Base-by-base conservation (phyloP, 176 grass and related monocot species). In the Poa annua region DNA sequence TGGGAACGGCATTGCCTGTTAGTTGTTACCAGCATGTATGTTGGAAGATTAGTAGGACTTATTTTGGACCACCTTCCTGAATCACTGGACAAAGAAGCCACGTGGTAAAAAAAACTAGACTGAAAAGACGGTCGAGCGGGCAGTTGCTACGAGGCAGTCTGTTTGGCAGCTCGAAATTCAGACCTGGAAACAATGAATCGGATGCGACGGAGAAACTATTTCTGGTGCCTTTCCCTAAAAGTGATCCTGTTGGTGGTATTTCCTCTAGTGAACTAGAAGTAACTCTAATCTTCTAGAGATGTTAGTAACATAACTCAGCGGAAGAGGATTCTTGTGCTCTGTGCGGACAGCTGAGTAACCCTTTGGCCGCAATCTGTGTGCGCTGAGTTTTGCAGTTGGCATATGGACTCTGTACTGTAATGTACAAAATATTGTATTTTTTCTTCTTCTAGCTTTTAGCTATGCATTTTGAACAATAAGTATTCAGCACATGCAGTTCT, bases 1-100 rank as follows among this genome's bases (percentile, higher is more conserved):
- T 68, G 48, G 76, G 24, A 90, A 90, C 21, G 85, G 85, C 69
- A 83, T 80, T 76, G 52, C 80, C 57, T 76, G 52, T 80, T 90
- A 84, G 39, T 60, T 25, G 32, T 73, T 80, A 53, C 69, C 14
- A 64, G 32, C 2, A 66, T 9, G 66, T 54, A 73, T 60, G 29
- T 62, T 78, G 59, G 80, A 76, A 80, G 71, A 35, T 71, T 77
- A 76, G 64, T 20, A 74, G 62, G 74, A 67, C 20, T 64, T 64
- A 62, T 85, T 85, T n/a, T 55, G 39, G 47, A 85, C 24, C 34
- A 33, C 79, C 80, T 52, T 47, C 62, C 48, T 67, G 7, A 9
- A 79, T 78, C 75, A 68, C 74, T 57, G 59, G 76, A 52, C 51
- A 70, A 81, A 75, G 74, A 80, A 87, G 51, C 19, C 45, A 55